phyloP scores from a whole-genome alignment of 768 basidiomycete genomes.

The Mycena pura region DNA sequence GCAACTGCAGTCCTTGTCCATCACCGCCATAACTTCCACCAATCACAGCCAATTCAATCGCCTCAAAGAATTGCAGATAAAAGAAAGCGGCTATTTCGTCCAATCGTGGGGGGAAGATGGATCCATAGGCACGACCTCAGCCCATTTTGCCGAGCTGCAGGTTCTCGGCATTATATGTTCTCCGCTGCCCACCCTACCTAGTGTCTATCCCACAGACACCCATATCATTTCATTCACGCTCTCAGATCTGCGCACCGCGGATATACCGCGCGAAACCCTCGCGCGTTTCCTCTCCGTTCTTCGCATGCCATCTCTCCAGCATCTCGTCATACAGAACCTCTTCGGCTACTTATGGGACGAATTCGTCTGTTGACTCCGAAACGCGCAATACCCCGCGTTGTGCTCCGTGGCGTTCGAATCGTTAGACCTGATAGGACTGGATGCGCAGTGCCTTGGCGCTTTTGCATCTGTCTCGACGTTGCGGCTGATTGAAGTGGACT shows the following conservation, averaged over 20 bases:
- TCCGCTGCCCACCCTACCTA: background rate
- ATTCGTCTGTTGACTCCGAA: background rate
- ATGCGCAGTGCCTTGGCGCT: background rate
- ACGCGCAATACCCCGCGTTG: constrained; percentile 4
- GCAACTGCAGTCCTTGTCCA: background rate
- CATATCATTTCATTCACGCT: constrained; percentile 9
- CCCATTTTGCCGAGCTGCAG: background rate
- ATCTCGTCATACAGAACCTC: background rate
- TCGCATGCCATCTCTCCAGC: constrained; percentile 10
- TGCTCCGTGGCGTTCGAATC: constrained; percentile 1
- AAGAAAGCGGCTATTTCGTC: constrained; percentile 10
- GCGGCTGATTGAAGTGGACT: background rate
- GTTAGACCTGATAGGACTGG: background rate
- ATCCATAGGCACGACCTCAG: background rate
- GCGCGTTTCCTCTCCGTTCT: background rate
- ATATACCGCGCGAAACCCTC: background rate
- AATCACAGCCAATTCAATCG: background rate
- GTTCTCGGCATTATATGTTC: constrained; percentile 6
- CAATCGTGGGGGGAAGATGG: background rate
- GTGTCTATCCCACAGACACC: background rate
- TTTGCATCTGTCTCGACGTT: constrained; percentile 4
- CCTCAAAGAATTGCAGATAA: background rate
- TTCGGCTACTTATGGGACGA: constrained; percentile 10
- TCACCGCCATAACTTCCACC: constrained; percentile 2
- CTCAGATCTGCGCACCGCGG: constrained; percentile 3